Conservation (phyloP, 176 grass and related monocot species). For the Luzula sylvatica region DNA sequence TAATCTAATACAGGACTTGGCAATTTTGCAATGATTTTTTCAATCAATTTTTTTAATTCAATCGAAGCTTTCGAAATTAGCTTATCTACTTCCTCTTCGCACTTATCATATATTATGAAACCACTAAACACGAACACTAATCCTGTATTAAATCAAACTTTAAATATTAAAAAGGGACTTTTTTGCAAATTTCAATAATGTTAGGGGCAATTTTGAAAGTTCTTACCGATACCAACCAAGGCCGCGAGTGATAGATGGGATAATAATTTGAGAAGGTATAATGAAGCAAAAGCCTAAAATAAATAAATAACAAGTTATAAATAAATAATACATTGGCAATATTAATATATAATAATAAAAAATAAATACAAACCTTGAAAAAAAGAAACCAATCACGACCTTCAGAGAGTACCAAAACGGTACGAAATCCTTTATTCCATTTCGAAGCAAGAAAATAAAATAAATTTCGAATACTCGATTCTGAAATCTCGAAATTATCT, state of each 20-base stretch:
- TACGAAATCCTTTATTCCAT: slow-evolving; percentile 65
- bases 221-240: slow-evolving; percentile 60
- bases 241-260: slow-evolving; percentile 43
- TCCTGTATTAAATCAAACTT: slow-evolving; percentile 29
- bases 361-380: slow-evolving; percentile 57
- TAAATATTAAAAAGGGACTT: too few species aligned
- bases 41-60: slow-evolving; percentile 30
- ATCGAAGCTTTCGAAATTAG: slow-evolving; percentile 31
- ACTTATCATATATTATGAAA: slow-evolving; percentile 96
- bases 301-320: slow-evolving; percentile 29
- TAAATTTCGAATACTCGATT: slow-evolving; percentile 26
- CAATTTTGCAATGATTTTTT: slow-evolving; percentile 26
- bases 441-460: slow-evolving; percentile 37
- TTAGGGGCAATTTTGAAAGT: too few species aligned
- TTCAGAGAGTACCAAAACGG: slow-evolving; percentile 55
- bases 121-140: slow-evolving; percentile 58
- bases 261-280: slow-evolving; percentile 62
- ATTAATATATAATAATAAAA: slow-evolving; percentile 14
- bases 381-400: slow-evolving; percentile 65
- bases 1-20: slow-evolving; percentile 22
- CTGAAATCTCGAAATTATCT: slow-evolving; percentile 65
- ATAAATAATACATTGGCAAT: background rate
- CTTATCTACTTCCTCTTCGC: slow-evolving; percentile 62
- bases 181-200: too few species aligned
- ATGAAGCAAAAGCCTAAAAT: slow-evolving; percentile 41